phyloP scores from a whole-genome alignment of 306 rosid species.

The Fagus sylvatica region DNA sequence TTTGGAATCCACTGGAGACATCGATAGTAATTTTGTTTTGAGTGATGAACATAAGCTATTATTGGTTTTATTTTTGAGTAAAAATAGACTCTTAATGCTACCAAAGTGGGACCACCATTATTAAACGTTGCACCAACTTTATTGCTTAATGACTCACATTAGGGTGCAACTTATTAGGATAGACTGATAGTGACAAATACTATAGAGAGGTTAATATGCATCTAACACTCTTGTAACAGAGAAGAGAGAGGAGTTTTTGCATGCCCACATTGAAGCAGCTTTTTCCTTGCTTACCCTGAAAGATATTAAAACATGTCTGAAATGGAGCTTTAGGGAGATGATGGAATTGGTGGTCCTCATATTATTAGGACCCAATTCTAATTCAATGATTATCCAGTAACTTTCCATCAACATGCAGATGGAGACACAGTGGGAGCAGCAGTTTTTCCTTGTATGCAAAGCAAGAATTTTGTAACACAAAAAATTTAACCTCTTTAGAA shows the following conservation, averaged over 20 bases:
- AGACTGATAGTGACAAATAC: background rate
- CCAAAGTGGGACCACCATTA: constrained; percentile 8
- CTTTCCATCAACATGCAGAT: constrained; percentile 29
- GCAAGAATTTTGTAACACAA: constrained; percentile 18
- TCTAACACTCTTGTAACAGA: background rate
- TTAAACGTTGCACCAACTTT: background rate
- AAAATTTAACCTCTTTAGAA: constrained; percentile 21
- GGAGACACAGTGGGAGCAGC: constrained; percentile 8
- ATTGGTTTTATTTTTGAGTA: no score
- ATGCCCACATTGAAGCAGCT: constrained; percentile 9
- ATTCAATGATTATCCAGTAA: constrained; percentile 35
- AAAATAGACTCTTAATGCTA: background rate
- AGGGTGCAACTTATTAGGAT: background rate
- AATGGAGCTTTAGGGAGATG: background rate
- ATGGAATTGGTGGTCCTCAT: background rate
- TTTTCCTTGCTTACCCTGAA: constrained; percentile 27
- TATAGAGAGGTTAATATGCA: background rate
- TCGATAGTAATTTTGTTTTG: no score
- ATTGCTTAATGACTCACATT: constrained; percentile 7
- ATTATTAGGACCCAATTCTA: constrained; percentile 15
- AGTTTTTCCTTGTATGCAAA: constrained; percentile 20
- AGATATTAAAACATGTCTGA: constrained; percentile 6
- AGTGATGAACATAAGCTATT: no score
- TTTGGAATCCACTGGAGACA: no score
- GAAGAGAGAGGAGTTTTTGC: background rate